phyloP scores from a whole-genome alignment of 2,329 filamentous ascomycete genomes.

The Trichoderma pleuroti region DNA sequence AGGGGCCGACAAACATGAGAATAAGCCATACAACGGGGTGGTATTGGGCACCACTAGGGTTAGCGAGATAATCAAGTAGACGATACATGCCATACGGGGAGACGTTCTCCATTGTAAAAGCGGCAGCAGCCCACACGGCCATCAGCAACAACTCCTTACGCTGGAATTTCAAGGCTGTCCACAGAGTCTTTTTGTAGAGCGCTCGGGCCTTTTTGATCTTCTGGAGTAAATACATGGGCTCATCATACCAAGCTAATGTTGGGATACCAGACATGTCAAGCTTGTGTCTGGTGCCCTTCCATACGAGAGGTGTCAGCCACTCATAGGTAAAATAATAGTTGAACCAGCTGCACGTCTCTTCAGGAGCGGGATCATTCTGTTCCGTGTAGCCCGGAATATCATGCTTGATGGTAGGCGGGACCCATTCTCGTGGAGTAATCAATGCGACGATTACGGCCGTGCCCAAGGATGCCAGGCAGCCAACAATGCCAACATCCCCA shows the following conservation, averaged over 20 bases:
- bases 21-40: constrained; percentile 52
- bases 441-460: constrained; percentile 40
- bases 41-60: constrained; percentile 42
- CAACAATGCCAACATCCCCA: constrained; percentile 31
- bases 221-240: constrained; percentile 46
- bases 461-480: constrained; percentile 36
- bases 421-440: constrained; percentile 49
- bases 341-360: constrained; percentile 54
- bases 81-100: constrained; percentile 53
- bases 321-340: constrained; percentile 50
- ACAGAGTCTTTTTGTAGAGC: constrained; percentile 42
- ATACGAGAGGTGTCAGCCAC: constrained; percentile 48
- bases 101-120: constrained; percentile 46
- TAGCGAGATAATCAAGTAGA: constrained; percentile 49
- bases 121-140: constrained; percentile 38
- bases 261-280: constrained; percentile 48
- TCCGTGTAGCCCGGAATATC: constrained; percentile 37
- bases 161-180: constrained; percentile 45
- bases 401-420: constrained; percentile 40
- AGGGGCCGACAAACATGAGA: constrained; percentile 50
- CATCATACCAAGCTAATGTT: constrained; percentile 52
- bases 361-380: constrained; percentile 42
- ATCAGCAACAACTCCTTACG: constrained; percentile 43
- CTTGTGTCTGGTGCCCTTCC: constrained; percentile 43
- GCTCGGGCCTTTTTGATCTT: constrained; percentile 43